phyloP scores from a whole-genome alignment of 2,329 filamentous ascomycete genomes.

The Ophiostoma australiae region DNA sequence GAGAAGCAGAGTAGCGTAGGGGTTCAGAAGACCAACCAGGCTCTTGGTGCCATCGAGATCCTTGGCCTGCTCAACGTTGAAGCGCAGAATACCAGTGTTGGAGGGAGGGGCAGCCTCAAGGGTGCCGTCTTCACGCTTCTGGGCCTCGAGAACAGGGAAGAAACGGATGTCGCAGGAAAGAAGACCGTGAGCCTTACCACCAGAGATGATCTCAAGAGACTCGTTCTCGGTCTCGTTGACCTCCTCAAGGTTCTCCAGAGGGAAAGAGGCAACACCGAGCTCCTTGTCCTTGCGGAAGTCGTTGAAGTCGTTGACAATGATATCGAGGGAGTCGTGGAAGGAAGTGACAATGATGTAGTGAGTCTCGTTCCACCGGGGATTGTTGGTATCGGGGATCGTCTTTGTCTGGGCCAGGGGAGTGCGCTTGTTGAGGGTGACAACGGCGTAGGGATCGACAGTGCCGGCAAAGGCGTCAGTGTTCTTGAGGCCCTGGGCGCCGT shows the following conservation, averaged over 20 bases:
- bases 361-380: conserved; percentile 93
- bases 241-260: conserved; percentile 74
- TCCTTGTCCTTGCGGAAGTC: conserved; percentile 96
- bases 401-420: conserved; percentile 82
- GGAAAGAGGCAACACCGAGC: conserved; percentile 79
- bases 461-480: conserved; percentile 92
- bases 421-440: conserved; percentile 78
- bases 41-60: conserved; percentile 91
- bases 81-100: conserved; percentile 88
- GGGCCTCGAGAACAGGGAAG: conserved; percentile 81
- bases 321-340: conserved; percentile 78
- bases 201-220: conserved; percentile 74
- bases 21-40: conserved; percentile 83
- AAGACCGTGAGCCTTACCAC: conserved; percentile 77
- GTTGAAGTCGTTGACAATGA: conserved; percentile 88
- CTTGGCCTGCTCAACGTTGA: conserved; percentile 93
- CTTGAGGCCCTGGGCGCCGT: conserved; percentile 87
- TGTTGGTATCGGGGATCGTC: conserved; percentile 74
- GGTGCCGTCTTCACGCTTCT: conserved; percentile 69
- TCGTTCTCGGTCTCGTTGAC: conserved; percentile 76
- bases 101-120: conserved; percentile 77
- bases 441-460: conserved; percentile 83
- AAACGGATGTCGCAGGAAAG: conserved; percentile 81
- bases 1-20: conserved; percentile 80
- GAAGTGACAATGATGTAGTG: conserved; percentile 93